Conservation (phyloP, 208 protist species). For the Crithidia sp. region DNA sequence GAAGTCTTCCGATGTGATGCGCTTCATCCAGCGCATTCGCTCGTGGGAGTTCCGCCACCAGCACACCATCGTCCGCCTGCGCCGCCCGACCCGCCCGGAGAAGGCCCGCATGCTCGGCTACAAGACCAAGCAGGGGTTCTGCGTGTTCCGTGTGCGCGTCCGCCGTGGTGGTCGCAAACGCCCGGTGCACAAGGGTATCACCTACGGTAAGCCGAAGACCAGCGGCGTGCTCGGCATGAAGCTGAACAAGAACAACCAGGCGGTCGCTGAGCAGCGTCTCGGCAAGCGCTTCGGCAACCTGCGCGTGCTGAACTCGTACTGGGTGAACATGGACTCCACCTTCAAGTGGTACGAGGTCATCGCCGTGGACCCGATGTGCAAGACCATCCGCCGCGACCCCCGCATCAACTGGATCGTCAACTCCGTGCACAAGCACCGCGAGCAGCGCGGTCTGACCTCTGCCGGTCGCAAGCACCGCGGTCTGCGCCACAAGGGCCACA, state of each 20-base stretch:
- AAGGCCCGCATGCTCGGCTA: slow-evolving; percentile 99
- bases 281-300: slow-evolving; percentile 96
- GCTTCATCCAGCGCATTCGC: slow-evolving; percentile 99
- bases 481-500: slow-evolving; percentile 96
- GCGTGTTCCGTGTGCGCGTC: slow-evolving; percentile 99
- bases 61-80: slow-evolving; percentile 91
- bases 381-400: slow-evolving; percentile 98
- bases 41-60: slow-evolving; percentile 99
- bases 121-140: slow-evolving; percentile 99
- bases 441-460: slow-evolving; percentile 98
- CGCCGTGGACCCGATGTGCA: slow-evolving; percentile 98
- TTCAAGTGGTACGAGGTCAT: slow-evolving; percentile 99
- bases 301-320: slow-evolving; percentile 99
- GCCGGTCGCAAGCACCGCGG: slow-evolving; percentile 97
- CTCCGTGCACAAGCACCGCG: slow-evolving; percentile 97
- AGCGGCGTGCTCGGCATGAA: slow-evolving; percentile 98
- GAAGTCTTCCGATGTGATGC: slow-evolving; percentile 99
- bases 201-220: slow-evolving; percentile 98
- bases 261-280: slow-evolving; percentile 97
- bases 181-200: slow-evolving; percentile 96
- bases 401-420: slow-evolving; percentile 99
- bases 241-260: slow-evolving; percentile 95
- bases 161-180: slow-evolving; percentile 99
- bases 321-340: slow-evolving; percentile 97
- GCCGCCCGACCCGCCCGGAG: slow-evolving; percentile 98